phyloP scores from a whole-genome alignment of 75 land plant genomes.

The Ceratopteris richardii region DNA sequence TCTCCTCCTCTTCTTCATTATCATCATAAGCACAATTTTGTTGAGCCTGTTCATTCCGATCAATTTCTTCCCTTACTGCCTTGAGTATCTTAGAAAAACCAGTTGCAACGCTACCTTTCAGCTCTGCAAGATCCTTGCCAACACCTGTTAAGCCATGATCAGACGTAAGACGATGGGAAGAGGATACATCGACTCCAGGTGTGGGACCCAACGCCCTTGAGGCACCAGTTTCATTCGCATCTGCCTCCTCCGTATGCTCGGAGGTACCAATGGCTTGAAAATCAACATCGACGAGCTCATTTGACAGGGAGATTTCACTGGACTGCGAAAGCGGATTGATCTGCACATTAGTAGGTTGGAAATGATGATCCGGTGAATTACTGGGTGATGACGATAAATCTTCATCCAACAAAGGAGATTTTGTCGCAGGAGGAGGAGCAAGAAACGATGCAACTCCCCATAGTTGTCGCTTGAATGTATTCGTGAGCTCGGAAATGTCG shows the following conservation, averaged over 20 bases:
- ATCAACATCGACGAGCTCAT: not conserved
- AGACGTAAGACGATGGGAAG: conserved; percentile 8
- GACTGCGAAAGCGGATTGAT: not conserved
- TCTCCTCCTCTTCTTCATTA: not conserved
- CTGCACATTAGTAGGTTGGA: not conserved
- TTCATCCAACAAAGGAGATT: not conserved
- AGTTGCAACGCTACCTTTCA: conserved; percentile 44
- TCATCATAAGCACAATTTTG: not conserved
- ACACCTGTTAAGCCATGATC: conserved; percentile 41
- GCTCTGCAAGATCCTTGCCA: conserved; percentile 63
- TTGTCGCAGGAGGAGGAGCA: conserved; percentile 65
- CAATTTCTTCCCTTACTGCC: conserved; percentile 21
- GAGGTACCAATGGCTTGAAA: not conserved
- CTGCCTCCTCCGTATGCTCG: not conserved
- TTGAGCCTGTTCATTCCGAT: not conserved
- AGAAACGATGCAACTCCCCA: conserved; percentile 94
- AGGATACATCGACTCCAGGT: not conserved
- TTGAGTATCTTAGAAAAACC: conserved; percentile 43
- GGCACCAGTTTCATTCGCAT: not conserved
- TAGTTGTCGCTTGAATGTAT: conserved; percentile 65
- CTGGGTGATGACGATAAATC: not conserved
- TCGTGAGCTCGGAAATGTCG: conserved; percentile 70
- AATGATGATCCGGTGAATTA: too few relatives aligned
- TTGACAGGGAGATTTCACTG: not conserved
- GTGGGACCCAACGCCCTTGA: not conserved